Conservation (phyloP, 2,329 filamentous ascomycete genomes). For the Aspergillus alliaceus region DNA sequence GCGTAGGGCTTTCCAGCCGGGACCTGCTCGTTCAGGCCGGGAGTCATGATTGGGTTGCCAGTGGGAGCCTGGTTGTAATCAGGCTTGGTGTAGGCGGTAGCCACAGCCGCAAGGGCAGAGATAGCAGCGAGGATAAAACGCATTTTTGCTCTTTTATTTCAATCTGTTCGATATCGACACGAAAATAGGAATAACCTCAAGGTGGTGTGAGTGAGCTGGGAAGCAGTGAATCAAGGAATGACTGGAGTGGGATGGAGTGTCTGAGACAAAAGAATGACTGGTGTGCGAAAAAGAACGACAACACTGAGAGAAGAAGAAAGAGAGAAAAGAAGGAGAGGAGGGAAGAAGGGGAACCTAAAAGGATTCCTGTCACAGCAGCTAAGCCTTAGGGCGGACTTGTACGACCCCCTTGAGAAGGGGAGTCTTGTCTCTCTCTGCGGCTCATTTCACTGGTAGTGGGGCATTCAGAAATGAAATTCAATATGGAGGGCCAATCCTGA, state of each 20-base stretch:
- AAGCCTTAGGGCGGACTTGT: no score
- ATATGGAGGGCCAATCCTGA: not conserved
- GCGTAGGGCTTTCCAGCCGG: conserved; percentile 56
- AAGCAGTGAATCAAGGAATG: conserved; percentile 23
- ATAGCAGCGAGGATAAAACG: conserved; percentile 39
- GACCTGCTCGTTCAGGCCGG: conserved; percentile 54
- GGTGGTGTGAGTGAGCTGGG: conserved; percentile 2
- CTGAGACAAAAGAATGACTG: conserved; percentile 23
- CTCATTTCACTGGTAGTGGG: conserved; percentile 7
- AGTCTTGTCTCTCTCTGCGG: conserved; percentile 5
- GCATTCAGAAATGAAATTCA: not conserved
- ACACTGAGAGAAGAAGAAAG: conserved; percentile 7
- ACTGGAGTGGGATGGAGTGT: conserved; percentile 23
- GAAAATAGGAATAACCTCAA: not conserved
- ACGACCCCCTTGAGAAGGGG: conserved; percentile 6
- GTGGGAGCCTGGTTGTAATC: conserved; percentile 34
- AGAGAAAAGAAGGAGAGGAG: conserved; percentile 11
- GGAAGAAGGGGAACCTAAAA: not conserved
- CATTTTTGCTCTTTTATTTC: conserved; percentile 30
- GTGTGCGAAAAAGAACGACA: conserved; percentile 17
- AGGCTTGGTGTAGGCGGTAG: conserved; percentile 37
- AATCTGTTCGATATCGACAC: not conserved
- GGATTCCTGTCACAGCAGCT: conserved; percentile 3
- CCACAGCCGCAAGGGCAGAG: conserved; percentile 40
- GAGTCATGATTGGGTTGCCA: conserved; percentile 58